A percentile compares a stretch with the other conserved stretches of the same genome.
Conservation (phyloP, 495 filamentous ascomycete species). For the Aspergillus incahuasiensis region DNA sequence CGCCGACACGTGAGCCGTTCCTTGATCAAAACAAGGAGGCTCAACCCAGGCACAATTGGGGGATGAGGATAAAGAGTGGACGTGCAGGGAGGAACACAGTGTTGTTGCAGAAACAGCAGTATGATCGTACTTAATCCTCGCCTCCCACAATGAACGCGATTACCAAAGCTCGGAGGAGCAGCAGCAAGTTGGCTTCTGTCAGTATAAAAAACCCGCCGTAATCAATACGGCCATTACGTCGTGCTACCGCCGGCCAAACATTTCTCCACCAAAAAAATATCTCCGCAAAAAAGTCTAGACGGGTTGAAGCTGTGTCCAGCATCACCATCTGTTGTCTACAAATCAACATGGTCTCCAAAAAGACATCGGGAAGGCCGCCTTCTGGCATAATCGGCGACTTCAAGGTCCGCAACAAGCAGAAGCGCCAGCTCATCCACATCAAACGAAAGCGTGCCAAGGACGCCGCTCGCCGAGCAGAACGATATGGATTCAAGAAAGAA, state of each 20-base stretch:
- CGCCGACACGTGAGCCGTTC: slow-evolving; percentile 28
- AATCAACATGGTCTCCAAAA: slow-evolving; percentile 24
- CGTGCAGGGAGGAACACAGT: not conserved
- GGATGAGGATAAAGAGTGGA: not conserved
- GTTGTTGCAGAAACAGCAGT: not conserved
- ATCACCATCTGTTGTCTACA: not conserved
- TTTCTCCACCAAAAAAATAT: slow-evolving; percentile 18
- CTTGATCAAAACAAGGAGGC: slow-evolving; percentile 3
- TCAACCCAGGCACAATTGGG: not conserved
- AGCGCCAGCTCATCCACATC: slow-evolving; percentile 68
- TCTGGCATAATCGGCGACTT: slow-evolving; percentile 22
- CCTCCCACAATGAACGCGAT: not conserved
- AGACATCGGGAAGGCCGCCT: slow-evolving; percentile 21
- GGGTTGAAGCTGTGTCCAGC: not conserved
- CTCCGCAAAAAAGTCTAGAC: slow-evolving; percentile 9
- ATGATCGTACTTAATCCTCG: not conserved
- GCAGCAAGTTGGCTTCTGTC: not conserved
- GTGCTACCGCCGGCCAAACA: slow-evolving; percentile 19
- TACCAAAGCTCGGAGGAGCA: too few species aligned
- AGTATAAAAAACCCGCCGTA: not conserved
- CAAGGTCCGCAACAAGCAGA: slow-evolving; percentile 63
- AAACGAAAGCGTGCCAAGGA: slow-evolving; percentile 71
- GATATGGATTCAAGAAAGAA: slow-evolving; percentile 72
- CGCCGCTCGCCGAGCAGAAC: slow-evolving; percentile 65
- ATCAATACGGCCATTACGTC: not conserved